Conservation (phyloP, 2,329 filamentous ascomycete species). For the Penicillium expansum region DNA sequence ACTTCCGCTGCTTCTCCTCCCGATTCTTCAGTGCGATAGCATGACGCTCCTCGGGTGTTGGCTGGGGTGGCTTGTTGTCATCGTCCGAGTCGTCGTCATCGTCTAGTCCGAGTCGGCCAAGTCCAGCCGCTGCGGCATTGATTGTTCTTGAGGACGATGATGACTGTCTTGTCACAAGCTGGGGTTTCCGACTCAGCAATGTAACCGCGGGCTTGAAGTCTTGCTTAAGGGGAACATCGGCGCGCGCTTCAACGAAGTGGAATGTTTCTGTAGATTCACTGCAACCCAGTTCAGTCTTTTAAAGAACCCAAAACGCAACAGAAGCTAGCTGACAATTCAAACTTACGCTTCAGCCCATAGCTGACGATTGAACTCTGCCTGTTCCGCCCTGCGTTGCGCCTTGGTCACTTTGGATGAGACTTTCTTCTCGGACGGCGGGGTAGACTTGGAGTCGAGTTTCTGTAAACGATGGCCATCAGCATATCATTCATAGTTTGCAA, state of each 20-base stretch:
- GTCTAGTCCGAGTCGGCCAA: slow-evolving; percentile 49
- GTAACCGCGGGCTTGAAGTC: slow-evolving; percentile 80
- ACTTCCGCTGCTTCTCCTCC: slow-evolving; percentile 86
- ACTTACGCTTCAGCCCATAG: slow-evolving; percentile 83
- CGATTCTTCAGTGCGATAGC: slow-evolving; percentile 73
- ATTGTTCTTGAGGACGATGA: slow-evolving; percentile 36
- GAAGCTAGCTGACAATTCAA: background rate
- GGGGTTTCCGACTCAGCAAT: slow-evolving; percentile 79
- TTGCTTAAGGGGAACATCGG: slow-evolving; percentile 61
- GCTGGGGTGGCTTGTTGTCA: slow-evolving; percentile 59
- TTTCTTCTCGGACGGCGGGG: slow-evolving; percentile 46
- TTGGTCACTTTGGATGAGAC: slow-evolving; percentile 60
- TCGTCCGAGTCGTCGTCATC: slow-evolving; percentile 66
- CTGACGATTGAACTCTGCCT: slow-evolving; percentile 78
- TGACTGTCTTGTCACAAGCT: slow-evolving; percentile 59
- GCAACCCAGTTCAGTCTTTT: slow-evolving; percentile 8
- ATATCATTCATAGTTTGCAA: background rate
- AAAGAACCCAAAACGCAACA: background rate
- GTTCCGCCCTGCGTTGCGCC: slow-evolving; percentile 73
- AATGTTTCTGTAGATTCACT: slow-evolving; percentile 73
- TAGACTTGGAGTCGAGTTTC: slow-evolving; percentile 39
- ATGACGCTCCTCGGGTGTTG: slow-evolving; percentile 72
- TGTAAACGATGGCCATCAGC: slow-evolving; percentile 25
- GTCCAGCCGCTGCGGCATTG: slow-evolving; percentile 43
- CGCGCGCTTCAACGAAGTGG: slow-evolving; percentile 69